Percentiles rank a stretch among this genome's conserved stretches.
These are phyloP conservation scores for Neurospora sp. DNA, from an alignment of 495 filamentous ascomycete genomes.

Conservation along the genomic window DNA sequence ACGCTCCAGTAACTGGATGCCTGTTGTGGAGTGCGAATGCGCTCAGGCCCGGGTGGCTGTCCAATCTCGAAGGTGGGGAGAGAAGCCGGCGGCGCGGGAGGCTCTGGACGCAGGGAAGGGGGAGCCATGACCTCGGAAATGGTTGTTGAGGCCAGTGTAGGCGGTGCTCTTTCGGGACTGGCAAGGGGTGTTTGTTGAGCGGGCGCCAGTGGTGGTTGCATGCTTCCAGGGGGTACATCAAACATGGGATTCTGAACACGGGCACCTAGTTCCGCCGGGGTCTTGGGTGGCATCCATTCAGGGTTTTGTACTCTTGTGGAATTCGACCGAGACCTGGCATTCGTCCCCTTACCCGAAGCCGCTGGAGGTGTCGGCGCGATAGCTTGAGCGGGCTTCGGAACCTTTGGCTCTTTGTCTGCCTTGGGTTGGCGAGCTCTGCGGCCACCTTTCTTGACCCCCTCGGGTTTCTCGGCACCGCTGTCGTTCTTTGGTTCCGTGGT, in stretches of 20 bases:
- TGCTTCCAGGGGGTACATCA: conserved; percentile 23
- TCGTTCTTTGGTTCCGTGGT: conserved; percentile 34
- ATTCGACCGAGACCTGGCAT: conserved; percentile 35
- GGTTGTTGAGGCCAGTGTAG: conserved; percentile 17
- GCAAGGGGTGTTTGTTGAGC: conserved; percentile 22
- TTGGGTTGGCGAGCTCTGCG: conserved; percentile 37
- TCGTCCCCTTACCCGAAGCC: conserved; percentile 16
- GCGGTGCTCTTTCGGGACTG: conserved; percentile 27
- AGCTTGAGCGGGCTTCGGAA: conserved; percentile 22
- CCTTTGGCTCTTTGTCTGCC: conserved; percentile 27
- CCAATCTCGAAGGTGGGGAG: conserved; percentile 33
- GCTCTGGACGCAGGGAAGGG: conserved; percentile 38
- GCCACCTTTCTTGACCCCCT: conserved; percentile 32
- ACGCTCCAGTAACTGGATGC: conserved; percentile 98
- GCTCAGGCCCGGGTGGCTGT: conserved; percentile 28
- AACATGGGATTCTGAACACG: conserved; percentile 22
- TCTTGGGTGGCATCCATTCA: conserved; percentile 28
- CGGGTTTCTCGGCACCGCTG: conserved; percentile 44
- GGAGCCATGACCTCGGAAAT: conserved; percentile 42
- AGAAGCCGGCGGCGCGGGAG: conserved; percentile 26
- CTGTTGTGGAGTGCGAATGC: conserved; percentile 42
- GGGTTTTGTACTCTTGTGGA: conserved; percentile 27
- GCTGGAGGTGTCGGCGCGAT: conserved; percentile 33
- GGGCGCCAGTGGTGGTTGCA: conserved; percentile 31
- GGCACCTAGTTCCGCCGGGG: conserved; percentile 22